These are phyloP conservation scores for Rhodotorula sp. DNA, from an alignment of 1,284 basidiomycete genomes.

Conservation along the genomic window DNA sequence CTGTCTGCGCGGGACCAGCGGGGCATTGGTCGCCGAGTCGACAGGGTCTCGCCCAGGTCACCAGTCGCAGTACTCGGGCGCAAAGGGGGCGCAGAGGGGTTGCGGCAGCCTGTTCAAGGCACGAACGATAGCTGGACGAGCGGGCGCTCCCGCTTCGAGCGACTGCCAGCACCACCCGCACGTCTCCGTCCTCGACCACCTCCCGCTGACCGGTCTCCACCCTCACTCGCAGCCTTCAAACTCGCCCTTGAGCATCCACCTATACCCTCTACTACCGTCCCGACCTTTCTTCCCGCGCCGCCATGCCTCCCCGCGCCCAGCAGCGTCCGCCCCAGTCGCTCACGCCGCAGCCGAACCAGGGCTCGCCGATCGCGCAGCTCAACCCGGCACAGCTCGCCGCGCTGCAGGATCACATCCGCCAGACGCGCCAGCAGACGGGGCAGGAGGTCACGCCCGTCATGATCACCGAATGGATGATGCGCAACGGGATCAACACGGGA, in stretches of 20 bases:
- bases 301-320: slow-evolving; percentile 27
- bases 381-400: slow-evolving; percentile 34
- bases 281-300: not conserved
- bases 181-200: too few species aligned
- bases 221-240: not conserved
- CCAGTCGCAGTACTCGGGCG: too few species aligned
- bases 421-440: slow-evolving; percentile 26
- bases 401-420: slow-evolving; percentile 38
- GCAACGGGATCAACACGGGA: slow-evolving; percentile 22
- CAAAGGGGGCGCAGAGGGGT: too few species aligned
- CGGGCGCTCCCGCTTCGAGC: too few species aligned
- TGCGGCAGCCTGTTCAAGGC: too few species aligned
- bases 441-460: slow-evolving; percentile 35
- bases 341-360: slow-evolving; percentile 4
- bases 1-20: too few species aligned
- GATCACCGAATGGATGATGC: slow-evolving; percentile 35
- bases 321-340: slow-evolving; percentile 25
- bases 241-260: not conserved
- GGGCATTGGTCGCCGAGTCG: too few species aligned
- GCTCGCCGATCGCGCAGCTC: slow-evolving; percentile 27
- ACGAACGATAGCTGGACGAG: too few species aligned
- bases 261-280: not conserved
- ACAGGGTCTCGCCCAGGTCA: too few species aligned
- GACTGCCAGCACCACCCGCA: too few species aligned
- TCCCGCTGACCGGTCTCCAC: too few species aligned